Evolutionary conservation across 176 grass and related monocot genomes (phyloP).

Genomic region (Carex littledalei): DNA sequence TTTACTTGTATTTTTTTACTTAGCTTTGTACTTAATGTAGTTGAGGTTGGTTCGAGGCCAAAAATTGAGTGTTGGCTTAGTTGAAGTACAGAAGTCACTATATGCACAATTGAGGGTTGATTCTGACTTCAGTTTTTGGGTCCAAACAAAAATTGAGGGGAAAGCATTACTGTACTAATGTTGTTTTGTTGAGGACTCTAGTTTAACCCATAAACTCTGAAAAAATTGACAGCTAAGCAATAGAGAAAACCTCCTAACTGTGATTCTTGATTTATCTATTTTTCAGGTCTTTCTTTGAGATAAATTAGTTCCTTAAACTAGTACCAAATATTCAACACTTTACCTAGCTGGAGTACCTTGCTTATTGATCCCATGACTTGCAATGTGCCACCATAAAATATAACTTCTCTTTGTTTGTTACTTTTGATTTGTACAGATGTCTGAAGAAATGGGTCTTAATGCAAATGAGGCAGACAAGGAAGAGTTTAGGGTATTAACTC

Average conservation of each 20-base stretch:
- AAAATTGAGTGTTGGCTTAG: neutral
- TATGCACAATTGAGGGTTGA: neutral
- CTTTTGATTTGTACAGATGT: constrained; percentile 40
- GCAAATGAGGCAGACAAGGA: constrained; percentile 58
- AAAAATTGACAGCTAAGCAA: neutral
- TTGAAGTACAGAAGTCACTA: neutral
- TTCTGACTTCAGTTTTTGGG: neutral
- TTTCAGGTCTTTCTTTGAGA: neutral
- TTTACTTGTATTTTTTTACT: neutral
- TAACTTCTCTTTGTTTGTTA: neutral
- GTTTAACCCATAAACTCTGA: neutral
- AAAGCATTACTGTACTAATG: neutral
- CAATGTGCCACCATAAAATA: neutral
- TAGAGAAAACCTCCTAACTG: neutral
- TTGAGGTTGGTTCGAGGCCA: neutral
- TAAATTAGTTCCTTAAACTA: neutral
- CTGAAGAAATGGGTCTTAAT: constrained; percentile 40
- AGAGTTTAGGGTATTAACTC: constrained; percentile 66
- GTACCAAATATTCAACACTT: neutral
- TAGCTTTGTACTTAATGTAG: neutral
- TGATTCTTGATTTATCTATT: neutral
- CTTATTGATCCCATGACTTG: too few species aligned
- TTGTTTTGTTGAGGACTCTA: neutral
- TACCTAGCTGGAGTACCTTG: neutral
- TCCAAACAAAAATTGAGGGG: neutral